Base-by-base conservation (phyloP, 2,329 filamentous ascomycete species). In the Clarireedia sp. region DNA sequence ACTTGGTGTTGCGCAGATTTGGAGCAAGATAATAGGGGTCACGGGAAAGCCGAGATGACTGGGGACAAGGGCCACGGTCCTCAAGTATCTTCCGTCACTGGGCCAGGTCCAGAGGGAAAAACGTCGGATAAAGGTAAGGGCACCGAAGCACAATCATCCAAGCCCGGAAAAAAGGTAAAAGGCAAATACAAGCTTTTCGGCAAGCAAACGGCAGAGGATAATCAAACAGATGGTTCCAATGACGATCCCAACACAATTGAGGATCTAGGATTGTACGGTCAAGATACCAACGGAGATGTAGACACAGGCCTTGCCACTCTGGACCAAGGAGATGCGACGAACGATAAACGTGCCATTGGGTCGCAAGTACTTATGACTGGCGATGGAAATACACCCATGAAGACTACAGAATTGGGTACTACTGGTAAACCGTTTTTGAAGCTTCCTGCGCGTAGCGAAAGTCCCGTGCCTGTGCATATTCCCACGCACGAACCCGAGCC, bases 401-500 rank as follows among this genome's bases (percentile, higher is more conserved):
- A 59, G 45, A 55, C 53, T 36, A 56, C 44, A 8, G 60, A 62
- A 33, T 65, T 66, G 41, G 74, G 72, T 46, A 76, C 75, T 43
- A 77, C 73, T 55, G 75, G 76, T 7, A 73, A 71, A 36, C 76
- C 76, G 19, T 78, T 78, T 63, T 66, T 73, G 56, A 71, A 76
- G 56, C 70, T 73, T 14, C 70, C 73, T 8, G 62, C 62, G 14
- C 57, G 61, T 14, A 58, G 54, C 45, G 46, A 52, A 37, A 60
- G 16, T 12, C 23, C 21, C n/a, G 33, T 19, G n/a, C 24, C 33
- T 29, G 33, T 48, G 9, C 9, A 43, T 49, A 7, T 17, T n/a
- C 19, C 21, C n/a, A 9, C 19, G 40, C 16, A 37, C 41, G 46
- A 44, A 5, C 6, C 41, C 5, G 45, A 41, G 29, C 23, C 24